Percentiles rank a stretch among this genome's conserved stretches.
These are phyloP conservation scores for Cenococcum geophilum DNA, from an alignment of 495 filamentous ascomycete species.

Conservation along the genomic window DNA sequence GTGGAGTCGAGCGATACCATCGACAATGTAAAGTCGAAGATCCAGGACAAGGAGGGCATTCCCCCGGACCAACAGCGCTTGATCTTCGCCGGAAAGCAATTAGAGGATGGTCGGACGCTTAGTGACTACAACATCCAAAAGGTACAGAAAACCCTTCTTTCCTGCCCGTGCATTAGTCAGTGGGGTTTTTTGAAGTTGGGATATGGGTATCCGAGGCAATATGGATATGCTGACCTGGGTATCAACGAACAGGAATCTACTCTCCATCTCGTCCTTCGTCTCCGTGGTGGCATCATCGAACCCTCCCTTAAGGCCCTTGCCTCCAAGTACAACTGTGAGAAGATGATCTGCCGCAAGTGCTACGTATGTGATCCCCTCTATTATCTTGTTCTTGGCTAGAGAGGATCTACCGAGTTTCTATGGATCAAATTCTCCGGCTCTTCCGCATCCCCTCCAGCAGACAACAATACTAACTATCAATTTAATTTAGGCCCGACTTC, in stretches of 20 bases:
- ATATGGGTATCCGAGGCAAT: constrained; percentile 6
- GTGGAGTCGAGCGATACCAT: constrained; percentile 98
- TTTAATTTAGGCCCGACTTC: constrained; percentile 63
- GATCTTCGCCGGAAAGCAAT: constrained; percentile 99
- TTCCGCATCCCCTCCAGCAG: constrained; percentile 37
- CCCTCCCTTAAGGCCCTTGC: constrained; percentile 97
- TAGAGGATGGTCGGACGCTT: constrained; percentile 97
- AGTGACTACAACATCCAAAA: constrained; percentile 99
- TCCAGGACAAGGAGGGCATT: constrained; percentile 99
- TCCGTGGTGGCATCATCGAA: constrained; percentile 99
- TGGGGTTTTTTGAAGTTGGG: too few species aligned
- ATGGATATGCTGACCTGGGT: constrained; percentile 22
- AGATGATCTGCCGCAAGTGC: constrained; percentile 99
- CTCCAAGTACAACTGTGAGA: constrained; percentile 99
- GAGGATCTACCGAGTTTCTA: background rate
- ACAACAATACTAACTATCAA: too few species aligned
- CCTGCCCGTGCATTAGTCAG: too few species aligned
- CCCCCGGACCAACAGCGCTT: constrained; percentile 98
- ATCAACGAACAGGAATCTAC: constrained; percentile 76
- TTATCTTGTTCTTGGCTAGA: background rate
- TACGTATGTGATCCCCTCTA: constrained; percentile 48
- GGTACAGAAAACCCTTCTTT: constrained; percentile 48
- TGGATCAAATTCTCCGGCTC: background rate
- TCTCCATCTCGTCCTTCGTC: constrained; percentile 97
- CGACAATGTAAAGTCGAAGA: constrained; percentile 51